A percentile compares a stretch with the other conserved stretches of the same genome.
phyloP scores from a whole-genome alignment of 23 red algal species.

The Gracilaria caudata region DNA sequence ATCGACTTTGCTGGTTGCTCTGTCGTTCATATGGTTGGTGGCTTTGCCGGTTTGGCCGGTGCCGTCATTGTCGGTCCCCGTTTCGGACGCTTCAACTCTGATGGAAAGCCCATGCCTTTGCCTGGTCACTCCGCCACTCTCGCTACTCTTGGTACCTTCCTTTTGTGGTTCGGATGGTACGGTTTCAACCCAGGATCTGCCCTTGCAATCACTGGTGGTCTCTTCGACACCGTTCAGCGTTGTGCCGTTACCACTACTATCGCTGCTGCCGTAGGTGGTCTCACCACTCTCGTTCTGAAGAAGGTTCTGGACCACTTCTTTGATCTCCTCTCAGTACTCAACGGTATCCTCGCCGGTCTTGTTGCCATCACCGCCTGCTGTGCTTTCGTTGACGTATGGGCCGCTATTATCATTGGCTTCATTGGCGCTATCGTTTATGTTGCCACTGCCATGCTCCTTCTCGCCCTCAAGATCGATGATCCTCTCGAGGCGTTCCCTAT shows the following conservation, averaged over 20 bases:
- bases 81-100: conserved; percentile 93
- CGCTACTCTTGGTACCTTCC: conserved; percentile 83
- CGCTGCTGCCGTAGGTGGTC: conserved; percentile 71
- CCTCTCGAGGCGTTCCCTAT: conserved; percentile 94
- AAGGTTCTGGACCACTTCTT: conserved; percentile 76
- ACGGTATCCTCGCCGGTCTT: conserved; percentile 86
- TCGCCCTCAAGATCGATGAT: conserved; percentile 86
- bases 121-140: conserved; percentile 94
- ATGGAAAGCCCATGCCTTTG: conserved; percentile 88
- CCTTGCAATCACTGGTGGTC: conserved; percentile 61
- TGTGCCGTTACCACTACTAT: conserved; percentile 87
- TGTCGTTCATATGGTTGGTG: conserved; percentile 95
- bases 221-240: conserved; percentile 34
- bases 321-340: conserved; percentile 77
- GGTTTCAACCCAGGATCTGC: conserved; percentile 97
- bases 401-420: conserved; percentile 81
- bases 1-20: conserved; percentile 96
- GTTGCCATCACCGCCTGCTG: conserved; percentile 91
- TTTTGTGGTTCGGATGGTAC: conserved; percentile 99
- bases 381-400: conserved; percentile 79
- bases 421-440: conserved; percentile 85
- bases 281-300: conserved; percentile 74
- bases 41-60: conserved; percentile 81
- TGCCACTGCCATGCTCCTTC: conserved; percentile 53
- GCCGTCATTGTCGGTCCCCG: conserved; percentile 95